Conservation (phyloP, 1,284 basidiomycete genomes). For the Sporisorium iseilematis-ciliati region DNA sequence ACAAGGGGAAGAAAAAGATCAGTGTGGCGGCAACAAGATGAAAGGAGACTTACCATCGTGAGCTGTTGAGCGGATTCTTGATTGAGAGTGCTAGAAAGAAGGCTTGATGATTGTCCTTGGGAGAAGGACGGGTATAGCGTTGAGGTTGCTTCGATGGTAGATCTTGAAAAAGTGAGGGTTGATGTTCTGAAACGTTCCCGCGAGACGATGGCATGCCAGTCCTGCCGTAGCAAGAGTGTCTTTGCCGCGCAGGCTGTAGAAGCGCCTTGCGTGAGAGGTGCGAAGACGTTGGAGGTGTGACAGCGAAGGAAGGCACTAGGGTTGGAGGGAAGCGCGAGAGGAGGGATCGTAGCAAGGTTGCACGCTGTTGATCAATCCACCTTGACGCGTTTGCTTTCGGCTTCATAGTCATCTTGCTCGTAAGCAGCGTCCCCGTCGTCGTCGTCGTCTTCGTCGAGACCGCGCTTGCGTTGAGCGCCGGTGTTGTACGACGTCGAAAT, state of each 20-base stretch:
- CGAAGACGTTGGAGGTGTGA: too few species aligned
- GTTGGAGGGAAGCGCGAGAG: background rate
- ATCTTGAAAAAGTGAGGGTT: background rate
- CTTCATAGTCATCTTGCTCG: constrained; percentile 35
- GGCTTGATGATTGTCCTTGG: background rate
- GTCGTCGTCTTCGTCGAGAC: constrained; percentile 30
- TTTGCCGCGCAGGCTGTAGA: background rate
- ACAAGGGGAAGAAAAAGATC: background rate
- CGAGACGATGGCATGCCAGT: too few species aligned
- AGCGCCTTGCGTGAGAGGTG: background rate
- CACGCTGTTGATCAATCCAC: constrained; percentile 19
- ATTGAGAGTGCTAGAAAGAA: background rate
- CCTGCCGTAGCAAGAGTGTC: background rate
- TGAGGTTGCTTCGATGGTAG: too few species aligned
- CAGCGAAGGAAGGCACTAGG: background rate
- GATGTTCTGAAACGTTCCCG: background rate
- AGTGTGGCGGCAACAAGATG: background rate
- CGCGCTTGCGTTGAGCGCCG: constrained; percentile 31
- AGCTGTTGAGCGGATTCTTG: background rate
- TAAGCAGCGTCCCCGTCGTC: constrained; percentile 24
- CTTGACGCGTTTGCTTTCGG: constrained; percentile 48
- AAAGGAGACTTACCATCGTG: background rate
- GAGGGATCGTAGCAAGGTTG: background rate
- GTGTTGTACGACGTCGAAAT: constrained; percentile 9
- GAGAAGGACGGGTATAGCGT: constrained; percentile 6